phyloP scores from a whole-genome alignment of 1,139 yeast species.

The Blastobotrys indianensis region DNA sequence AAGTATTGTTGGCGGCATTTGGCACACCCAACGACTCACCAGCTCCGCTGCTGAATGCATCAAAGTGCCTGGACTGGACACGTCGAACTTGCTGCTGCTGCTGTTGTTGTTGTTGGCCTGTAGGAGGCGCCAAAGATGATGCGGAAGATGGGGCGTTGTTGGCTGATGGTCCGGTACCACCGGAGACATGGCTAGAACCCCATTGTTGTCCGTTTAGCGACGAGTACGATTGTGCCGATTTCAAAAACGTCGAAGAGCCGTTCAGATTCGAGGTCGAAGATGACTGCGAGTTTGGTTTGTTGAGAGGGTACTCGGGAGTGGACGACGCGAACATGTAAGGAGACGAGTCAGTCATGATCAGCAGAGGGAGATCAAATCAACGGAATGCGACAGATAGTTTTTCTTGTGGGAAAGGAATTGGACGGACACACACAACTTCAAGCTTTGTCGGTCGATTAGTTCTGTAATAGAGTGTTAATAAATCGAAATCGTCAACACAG shows the following conservation, averaged over 20 bases:
- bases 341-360: slow-evolving; percentile 9
- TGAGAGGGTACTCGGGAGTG: slow-evolving; percentile 4
- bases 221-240: slow-evolving; percentile 8
- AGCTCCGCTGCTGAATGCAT: slow-evolving; percentile 17
- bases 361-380: no score
- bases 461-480: no score
- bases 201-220: slow-evolving; percentile 2
- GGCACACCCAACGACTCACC: background rate
- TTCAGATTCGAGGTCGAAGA: slow-evolving; percentile 5
- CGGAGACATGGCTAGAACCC: background rate
- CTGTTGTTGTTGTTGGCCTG: background rate
- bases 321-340: slow-evolving; percentile 7
- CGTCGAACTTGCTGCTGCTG: slow-evolving; percentile 14
- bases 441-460: no score
- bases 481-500: no score
- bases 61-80: slow-evolving; percentile 26
- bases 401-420: no score
- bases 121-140: background rate
- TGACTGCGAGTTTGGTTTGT: background rate
- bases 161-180: slow-evolving; percentile 1
- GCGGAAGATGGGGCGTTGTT: background rate
- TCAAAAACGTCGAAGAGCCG: slow-evolving; percentile 5
- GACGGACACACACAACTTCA: no score
- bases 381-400: no score
- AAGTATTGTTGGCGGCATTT: background rate